Base-by-base conservation (phyloP, 306 rosid species). In the Inga leiocalycina region DNA sequence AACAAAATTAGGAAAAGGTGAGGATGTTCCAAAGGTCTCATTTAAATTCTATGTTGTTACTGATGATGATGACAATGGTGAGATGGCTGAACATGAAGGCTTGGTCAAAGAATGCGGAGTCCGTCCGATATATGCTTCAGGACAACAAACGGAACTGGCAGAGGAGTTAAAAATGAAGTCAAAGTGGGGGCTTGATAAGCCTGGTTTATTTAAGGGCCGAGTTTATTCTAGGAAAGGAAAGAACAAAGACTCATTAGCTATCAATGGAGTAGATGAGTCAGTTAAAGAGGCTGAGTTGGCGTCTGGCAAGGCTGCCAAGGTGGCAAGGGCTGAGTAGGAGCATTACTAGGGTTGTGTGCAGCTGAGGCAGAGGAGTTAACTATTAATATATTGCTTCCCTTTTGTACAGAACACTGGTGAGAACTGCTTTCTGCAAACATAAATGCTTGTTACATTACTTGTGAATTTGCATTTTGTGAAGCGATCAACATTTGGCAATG, bases 371-470 rank as follows among this genome's bases (percentile, higher is more conserved):
- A 37, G 41, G 41, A 37, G 7, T 5, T 37, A 37, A 32, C 34
- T 32, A 32, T 32, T 32, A 32, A 32, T 0, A 5, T 20, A 87
- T 96, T 89, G 97, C 99, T 85, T 92, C 93, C 45, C 81, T 96
- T 83, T 86, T 96, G 86, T 91, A 94, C 78, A 93, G 98, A 72
- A 94, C 95, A 8, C 90, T 96, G 97, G 99, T 96, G 87, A 92
- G 97, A 82, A 62, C 70, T 64, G 76, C 54, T 81, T 75, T 66
- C 76, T 74, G 71, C 79, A 44, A 54, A n/a, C 54, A n/a, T 57
- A 56, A 43, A 48, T 82, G 41, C 44, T 56, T 84, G 37, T 70
- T 12, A 30, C 61, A 59, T 74, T 80, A 56, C 71, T 24, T 82
- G 30, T 62, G 71, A 39, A 48, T 34, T 52, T 34, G 45, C 27